These are phyloP conservation scores for Agaricus subrufescens DNA, from an alignment of 768 basidiomycete species.

Conservation along the genomic window DNA sequence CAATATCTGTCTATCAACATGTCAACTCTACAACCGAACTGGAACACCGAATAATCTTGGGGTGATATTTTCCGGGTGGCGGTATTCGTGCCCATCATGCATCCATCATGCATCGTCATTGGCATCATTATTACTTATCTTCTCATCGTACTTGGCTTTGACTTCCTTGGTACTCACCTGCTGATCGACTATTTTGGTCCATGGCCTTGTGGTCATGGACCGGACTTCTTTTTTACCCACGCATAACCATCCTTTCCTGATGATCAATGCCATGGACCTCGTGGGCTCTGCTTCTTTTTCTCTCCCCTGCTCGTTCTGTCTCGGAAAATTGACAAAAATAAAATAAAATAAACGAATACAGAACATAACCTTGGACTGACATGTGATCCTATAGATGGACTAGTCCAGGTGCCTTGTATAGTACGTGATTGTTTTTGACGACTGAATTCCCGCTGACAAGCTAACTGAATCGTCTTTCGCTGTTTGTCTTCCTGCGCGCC, in stretches of 20 bases:
- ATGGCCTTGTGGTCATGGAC: slow-evolving; percentile 1
- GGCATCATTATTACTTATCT: neutral
- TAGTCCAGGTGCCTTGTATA: slow-evolving; percentile 95
- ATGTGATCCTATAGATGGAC: slow-evolving; percentile 90
- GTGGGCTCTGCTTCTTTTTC: neutral
- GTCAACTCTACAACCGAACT: neutral
- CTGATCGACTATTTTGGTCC: neutral
- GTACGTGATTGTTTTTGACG: slow-evolving; percentile 38
- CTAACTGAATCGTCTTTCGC: neutral
- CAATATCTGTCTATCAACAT: neutral
- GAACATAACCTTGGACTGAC: slow-evolving; percentile 88
- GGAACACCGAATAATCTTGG: neutral
- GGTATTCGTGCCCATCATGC: too few species aligned
- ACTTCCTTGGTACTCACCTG: neutral
- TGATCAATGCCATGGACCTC: slow-evolving; percentile 1
- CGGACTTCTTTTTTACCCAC: neutral
- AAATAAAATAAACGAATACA: slow-evolving; percentile 18
- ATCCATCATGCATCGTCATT: neutral
- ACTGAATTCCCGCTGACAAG: too few species aligned
- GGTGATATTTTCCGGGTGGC: too few species aligned
- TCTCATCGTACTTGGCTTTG: neutral
- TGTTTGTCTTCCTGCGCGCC: neutral
- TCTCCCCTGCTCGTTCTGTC: neutral
- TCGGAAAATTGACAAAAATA: too few species aligned
- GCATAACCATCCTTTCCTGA: neutral